Evolutionary conservation across 116 monocot species (phyloP).

Genomic region (Iris pallida): DNA sequence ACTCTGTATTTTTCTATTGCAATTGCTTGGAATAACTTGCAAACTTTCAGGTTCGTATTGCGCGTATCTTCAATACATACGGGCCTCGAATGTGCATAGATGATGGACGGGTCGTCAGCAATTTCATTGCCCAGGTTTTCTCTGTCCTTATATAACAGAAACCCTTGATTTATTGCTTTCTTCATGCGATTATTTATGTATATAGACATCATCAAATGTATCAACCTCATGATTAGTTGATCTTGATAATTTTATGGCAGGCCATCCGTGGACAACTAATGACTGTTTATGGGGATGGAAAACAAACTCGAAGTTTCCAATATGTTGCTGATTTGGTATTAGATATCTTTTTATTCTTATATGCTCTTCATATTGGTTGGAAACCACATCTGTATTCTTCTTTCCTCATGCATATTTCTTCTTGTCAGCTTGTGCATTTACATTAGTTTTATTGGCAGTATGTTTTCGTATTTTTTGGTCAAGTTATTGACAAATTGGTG

Average conservation of each 20-base stretch:
- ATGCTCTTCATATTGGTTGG: background rate
- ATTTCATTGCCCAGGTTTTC: slow-evolving; percentile 62
- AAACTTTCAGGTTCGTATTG: slow-evolving; percentile 54
- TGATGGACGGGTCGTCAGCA: slow-evolving; percentile 69
- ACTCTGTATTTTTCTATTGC: no score
- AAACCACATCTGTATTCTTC: no score
- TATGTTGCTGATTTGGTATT: slow-evolving; percentile 59
- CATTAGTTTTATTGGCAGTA: no score
- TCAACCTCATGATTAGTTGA: no score
- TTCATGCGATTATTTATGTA: no score
- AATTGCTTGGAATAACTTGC: background rate
- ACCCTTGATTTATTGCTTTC: no score
- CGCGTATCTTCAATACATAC: slow-evolving; percentile 75
- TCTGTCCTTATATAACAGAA: background rate
- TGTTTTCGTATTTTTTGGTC: no score
- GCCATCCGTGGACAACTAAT: slow-evolving; percentile 50
- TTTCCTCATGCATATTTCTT: no score
- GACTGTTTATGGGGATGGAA: slow-evolving; percentile 70
- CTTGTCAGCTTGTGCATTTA: no score
- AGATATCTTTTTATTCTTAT: background rate
- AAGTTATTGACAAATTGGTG: no score
- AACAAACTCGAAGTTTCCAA: slow-evolving; percentile 64
- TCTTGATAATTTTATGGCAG: slow-evolving; percentile 11
- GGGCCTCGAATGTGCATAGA: slow-evolving; percentile 76
- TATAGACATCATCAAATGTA: no score